These are phyloP conservation scores for Begonia peltatifolia DNA, from an alignment of 306 rosid species.

Conservation along the genomic window DNA sequence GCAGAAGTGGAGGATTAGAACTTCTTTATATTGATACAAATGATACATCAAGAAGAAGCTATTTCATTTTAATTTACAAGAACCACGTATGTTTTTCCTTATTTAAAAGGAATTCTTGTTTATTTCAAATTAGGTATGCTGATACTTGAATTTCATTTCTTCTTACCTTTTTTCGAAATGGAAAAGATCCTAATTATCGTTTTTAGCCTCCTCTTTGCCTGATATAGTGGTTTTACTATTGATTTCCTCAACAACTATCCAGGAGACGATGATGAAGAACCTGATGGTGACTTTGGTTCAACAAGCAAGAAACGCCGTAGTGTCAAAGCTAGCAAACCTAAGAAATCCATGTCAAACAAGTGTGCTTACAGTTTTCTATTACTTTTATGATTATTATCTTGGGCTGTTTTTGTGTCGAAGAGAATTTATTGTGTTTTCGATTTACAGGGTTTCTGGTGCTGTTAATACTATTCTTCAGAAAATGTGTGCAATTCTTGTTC, in stretches of 20 bases:
- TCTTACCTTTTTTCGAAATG: not conserved
- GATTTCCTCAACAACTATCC: conserved; percentile 10
- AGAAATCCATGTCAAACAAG: conserved; percentile 64
- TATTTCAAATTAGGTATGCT: too few species aligned
- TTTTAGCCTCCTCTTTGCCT: conserved; percentile 1
- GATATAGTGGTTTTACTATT: conserved; percentile 3
- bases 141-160: too few species aligned
- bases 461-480: conserved; percentile 86
- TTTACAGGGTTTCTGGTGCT: conserved; percentile 67
- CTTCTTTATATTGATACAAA: too few species aligned
- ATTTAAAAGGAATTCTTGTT: too few species aligned
- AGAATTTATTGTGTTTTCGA: not conserved
- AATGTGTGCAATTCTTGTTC: conserved; percentile 82
- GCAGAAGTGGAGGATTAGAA: too few species aligned
- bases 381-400: conserved; percentile 7
- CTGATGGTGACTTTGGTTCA: conserved; percentile 62
- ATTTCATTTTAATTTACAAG: too few species aligned
- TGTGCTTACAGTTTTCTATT: conserved; percentile 19
- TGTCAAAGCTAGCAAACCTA: conserved; percentile 45
- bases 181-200: not conserved
- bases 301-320: conserved; percentile 79
- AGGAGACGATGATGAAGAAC: conserved; percentile 70
- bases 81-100: too few species aligned
- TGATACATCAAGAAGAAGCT: too few species aligned
- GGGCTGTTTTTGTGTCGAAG: not conserved